Conservation (phyloP, 352 stramenopile genomes). For the Phytophthora foliorum region DNA sequence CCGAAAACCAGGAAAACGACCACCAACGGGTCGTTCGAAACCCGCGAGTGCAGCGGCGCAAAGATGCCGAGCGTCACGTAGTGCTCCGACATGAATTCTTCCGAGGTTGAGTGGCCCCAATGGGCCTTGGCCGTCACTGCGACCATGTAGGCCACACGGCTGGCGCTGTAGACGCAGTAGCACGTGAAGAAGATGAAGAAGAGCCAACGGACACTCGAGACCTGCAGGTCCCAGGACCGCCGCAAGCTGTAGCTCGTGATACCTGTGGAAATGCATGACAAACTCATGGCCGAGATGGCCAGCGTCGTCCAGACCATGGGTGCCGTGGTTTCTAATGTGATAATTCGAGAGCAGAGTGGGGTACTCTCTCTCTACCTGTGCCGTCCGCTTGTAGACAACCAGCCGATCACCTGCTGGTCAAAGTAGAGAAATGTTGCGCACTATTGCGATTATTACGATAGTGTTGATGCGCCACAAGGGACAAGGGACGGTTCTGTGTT, state of each 20-base stretch:
- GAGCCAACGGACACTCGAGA: slow-evolving; percentile 62
- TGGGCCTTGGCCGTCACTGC: slow-evolving; percentile 21
- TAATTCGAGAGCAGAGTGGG: too few relatives aligned
- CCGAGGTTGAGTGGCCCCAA: slow-evolving; percentile 12
- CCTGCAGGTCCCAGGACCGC: slow-evolving; percentile 49
- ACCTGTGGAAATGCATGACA: slow-evolving; percentile 48
- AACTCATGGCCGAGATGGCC: slow-evolving; percentile 37
- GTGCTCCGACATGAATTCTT: slow-evolving; percentile 34
- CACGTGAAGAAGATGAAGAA: slow-evolving; percentile 65
- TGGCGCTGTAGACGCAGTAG: slow-evolving; percentile 38
- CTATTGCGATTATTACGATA: slow-evolving; percentile 12
- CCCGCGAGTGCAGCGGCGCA: slow-evolving; percentile 40
- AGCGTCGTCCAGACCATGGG: slow-evolving; percentile 48
- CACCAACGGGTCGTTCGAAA: slow-evolving; percentile 26
- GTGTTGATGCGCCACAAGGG: slow-evolving; percentile 3
- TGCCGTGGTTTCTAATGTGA: too few relatives aligned
- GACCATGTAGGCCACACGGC: slow-evolving; percentile 45
- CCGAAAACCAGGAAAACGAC: slow-evolving; percentile 41
- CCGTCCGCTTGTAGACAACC: slow-evolving; percentile 1
- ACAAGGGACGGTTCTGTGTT: neutral
- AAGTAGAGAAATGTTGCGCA: neutral
- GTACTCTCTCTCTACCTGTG: neutral
- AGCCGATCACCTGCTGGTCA: neutral
- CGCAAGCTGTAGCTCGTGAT: slow-evolving; percentile 52
- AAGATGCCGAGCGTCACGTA: slow-evolving; percentile 47